Conservation (phyloP, 805 yeast genomes). For the Spencermartinsiella europaea region DNA sequence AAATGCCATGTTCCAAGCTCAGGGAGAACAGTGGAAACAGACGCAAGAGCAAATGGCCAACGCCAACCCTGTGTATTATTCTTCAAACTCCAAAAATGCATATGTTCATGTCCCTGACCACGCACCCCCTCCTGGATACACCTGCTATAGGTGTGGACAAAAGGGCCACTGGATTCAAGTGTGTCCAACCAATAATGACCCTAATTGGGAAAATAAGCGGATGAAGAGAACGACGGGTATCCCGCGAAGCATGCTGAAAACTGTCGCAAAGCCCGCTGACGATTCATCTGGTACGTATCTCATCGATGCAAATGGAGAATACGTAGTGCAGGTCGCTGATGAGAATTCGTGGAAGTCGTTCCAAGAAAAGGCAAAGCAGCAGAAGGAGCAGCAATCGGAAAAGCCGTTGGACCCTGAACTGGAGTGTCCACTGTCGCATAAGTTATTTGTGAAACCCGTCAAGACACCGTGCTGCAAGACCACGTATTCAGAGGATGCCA, state of each 20-base stretch:
- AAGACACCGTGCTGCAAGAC: conserved; percentile 75
- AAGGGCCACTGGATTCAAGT: conserved; percentile 94
- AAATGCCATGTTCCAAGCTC: conserved; percentile 85
- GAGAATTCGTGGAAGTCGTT: conserved; percentile 82
- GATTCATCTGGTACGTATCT: conserved; percentile 55
- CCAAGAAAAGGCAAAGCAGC: conserved; percentile 50
- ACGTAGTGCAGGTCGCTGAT: conserved; percentile 95
- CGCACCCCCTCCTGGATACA: conserved; percentile 90
- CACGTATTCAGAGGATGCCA: conserved; percentile 52
- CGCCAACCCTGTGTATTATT: conserved; percentile 66
- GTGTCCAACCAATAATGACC: conserved; percentile 92
- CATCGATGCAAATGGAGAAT: conserved; percentile 92
- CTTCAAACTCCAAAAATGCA: conserved; percentile 31
- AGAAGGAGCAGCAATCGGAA: conserved; percentile 38
- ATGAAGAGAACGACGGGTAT: conserved; percentile 95
- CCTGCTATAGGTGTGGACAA: conserved; percentile 94
- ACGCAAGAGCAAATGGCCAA: conserved; percentile 88
- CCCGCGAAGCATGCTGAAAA: conserved; percentile 85
- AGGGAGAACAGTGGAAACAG: conserved; percentile 90
- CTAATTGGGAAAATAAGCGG: conserved; percentile 87
- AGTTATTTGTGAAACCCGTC: conserved; percentile 65
- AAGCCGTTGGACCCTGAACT: conserved; percentile 56
- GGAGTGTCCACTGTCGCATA: conserved; percentile 65
- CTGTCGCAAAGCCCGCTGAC: conserved; percentile 75
- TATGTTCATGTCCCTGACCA: conserved; percentile 46